Conservation (phyloP, 164 flowering plant species). For the Malania oleifera region DNA sequence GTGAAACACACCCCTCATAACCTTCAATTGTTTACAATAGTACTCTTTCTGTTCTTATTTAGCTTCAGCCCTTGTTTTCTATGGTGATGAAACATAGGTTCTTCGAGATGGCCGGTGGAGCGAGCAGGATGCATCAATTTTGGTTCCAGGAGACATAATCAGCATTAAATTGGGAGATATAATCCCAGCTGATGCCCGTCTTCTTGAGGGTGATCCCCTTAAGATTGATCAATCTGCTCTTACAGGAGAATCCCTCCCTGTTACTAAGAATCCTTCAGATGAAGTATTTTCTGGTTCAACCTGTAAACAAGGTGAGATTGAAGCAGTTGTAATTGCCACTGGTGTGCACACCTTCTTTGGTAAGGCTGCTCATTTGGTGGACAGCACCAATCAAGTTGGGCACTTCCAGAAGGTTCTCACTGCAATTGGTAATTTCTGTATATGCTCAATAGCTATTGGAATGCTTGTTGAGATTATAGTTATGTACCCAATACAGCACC, state of each 20-base stretch:
- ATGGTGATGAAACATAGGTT: constrained; percentile 31
- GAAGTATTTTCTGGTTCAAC: constrained; percentile 85
- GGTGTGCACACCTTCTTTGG: constrained; percentile 86
- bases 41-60: background rate
- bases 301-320: constrained; percentile 76
- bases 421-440: constrained; percentile 79
- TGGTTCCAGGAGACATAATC: constrained; percentile 77
- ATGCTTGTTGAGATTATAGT: constrained; percentile 57
- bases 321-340: constrained; percentile 78
- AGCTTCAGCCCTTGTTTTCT: too few relatives aligned
- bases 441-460: constrained; percentile 68
- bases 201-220: constrained; percentile 79
- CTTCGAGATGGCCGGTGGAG: constrained; percentile 76
- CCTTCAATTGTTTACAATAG: background rate
- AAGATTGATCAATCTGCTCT: constrained; percentile 79
- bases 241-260: constrained; percentile 80
- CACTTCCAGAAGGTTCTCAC: constrained; percentile 80
- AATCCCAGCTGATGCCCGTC: constrained; percentile 81
- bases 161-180: constrained; percentile 76
- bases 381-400: constrained; percentile 78
- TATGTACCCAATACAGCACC: constrained; percentile 70
- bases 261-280: constrained; percentile 67
- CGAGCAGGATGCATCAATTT: constrained; percentile 73
- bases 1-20: constrained; percentile 16
- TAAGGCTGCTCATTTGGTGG: constrained; percentile 80